Base-by-base conservation (phyloP, 2,329 filamentous ascomycete species). In the Alternaria gansuensis region DNA sequence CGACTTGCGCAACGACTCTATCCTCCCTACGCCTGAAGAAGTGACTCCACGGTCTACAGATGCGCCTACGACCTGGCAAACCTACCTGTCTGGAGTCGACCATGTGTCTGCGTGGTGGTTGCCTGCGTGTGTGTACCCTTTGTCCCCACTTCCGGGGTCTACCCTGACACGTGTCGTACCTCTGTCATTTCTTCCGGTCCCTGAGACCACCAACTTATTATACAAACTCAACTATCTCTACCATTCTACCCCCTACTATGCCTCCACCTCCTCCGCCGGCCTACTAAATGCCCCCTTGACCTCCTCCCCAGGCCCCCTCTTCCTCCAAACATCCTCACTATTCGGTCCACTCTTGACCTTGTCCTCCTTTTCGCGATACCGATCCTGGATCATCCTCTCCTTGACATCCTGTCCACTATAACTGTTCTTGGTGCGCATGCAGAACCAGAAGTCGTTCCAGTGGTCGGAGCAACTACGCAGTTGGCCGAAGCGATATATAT, bases 371-470 rank as follows among this genome's bases (percentile, higher is more conserved):
- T 85, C 82, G 63, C 86, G 82, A 78, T 93, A 92, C 77, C 89
- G 87, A 46, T 87, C 86, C 60, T 83, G 82, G 54, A 96, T 84
- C 68, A 80, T 74, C 63, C 79, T 84, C 59, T 85, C 87, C 69
- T 87, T 87, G 33, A 64, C 63, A 66, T 87, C 80, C 41, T 83
- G 79, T 24, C 86, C 84, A 0, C 83, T 77, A 71, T 87, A 87
- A 2, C 84, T 84, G 23, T 70, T 69, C 70, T 90, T 88, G 36
- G 88, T 88, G 64, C 91, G 88, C 93, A 98, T 97, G 83, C 95
- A 99, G 81, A 97, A 94, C 91, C 93, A 96, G 79, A 97, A 98
- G 78, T 97, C 91, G 61, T 89, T 86, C 93, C 94, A 97, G 63
- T 93, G 88, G 66, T 96, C 90, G 62, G 83, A 87, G 83, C 95